Evolutionary conservation across 2,329 filamentous ascomycete species (phyloP).

Genomic region (Neoascochyta sp.): DNA sequence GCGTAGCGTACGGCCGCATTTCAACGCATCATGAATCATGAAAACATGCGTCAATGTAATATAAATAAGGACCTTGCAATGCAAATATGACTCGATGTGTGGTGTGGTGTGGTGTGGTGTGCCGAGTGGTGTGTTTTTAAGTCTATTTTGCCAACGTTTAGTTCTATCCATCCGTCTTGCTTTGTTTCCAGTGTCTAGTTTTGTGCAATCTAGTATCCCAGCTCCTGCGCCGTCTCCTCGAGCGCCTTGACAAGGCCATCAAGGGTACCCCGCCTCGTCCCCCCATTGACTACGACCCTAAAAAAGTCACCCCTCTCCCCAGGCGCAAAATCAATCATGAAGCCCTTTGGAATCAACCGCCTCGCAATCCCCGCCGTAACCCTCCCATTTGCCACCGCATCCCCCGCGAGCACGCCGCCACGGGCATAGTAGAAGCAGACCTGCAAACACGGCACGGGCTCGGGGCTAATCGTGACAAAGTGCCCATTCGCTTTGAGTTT

Average conservation of each 20-base stretch:
- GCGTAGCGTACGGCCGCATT: conserved; percentile 19
- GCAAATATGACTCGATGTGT: no score
- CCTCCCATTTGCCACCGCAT: conserved; percentile 50
- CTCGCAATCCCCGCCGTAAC: conserved; percentile 55
- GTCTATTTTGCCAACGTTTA: no score
- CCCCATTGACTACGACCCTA: conserved; percentile 63
- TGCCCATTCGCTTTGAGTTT: conserved; percentile 55
- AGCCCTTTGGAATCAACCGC: conserved; percentile 56
- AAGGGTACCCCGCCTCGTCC: conserved; percentile 57
- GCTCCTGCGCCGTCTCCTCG: conserved; percentile 43
- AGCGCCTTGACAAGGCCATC: conserved; percentile 61
- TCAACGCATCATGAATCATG: conserved; percentile 19
- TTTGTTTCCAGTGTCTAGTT: no score
- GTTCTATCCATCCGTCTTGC: no score
- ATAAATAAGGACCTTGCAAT: no score
- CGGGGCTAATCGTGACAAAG: conserved; percentile 69
- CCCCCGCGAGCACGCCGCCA: conserved; percentile 48
- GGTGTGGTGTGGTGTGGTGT: no score
- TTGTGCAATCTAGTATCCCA: conserved; percentile 23
- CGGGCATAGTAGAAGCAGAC: conserved; percentile 89
- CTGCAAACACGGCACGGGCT: conserved; percentile 77
- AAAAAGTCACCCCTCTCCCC: conserved; percentile 64
- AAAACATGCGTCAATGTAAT: conserved; percentile 26
- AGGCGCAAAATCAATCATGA: conserved; percentile 67
- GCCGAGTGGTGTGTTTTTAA: no score